Evolutionary conservation across 1,284 basidiomycete genomes (phyloP).

Genomic region (Trichosporon ovoides): DNA sequence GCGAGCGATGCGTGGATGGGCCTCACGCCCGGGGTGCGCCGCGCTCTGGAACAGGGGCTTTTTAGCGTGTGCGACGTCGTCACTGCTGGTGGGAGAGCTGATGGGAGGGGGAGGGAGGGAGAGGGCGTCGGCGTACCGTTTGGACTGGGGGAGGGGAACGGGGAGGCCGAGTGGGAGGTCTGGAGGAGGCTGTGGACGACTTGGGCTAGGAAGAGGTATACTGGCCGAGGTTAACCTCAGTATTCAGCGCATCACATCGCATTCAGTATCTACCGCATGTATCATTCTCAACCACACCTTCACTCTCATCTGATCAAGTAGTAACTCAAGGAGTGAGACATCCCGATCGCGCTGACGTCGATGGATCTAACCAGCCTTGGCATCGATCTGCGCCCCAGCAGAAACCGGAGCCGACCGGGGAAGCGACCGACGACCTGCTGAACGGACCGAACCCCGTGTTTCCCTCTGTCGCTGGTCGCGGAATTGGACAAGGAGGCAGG

Average conservation of each 20-base stretch:
- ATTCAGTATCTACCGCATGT: not conserved
- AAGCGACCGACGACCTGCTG: too few species aligned
- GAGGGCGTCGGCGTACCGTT: constrained; percentile 73
- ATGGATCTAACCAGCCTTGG: too few species aligned
- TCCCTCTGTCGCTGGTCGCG: too few species aligned
- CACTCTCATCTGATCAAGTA: too few species aligned
- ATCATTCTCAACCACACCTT: not conserved
- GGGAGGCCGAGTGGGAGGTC: constrained; percentile 65
- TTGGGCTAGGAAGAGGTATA: constrained; percentile 79
- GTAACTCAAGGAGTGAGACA: not conserved
- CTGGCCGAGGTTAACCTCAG: constrained; percentile 75
- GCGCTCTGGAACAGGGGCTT: constrained; percentile 69
- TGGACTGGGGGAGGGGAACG: constrained; percentile 62
- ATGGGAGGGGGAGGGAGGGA: constrained; percentile 49
- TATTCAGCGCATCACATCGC: too few species aligned
- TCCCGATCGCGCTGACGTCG: not conserved
- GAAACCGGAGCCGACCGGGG: too few species aligned
- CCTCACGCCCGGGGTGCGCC: constrained; percentile 58
- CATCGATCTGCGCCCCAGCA: too few species aligned
- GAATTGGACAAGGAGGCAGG: too few species aligned
- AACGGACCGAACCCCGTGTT: too few species aligned
- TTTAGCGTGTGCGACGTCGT: constrained; percentile 75
- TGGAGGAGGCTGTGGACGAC: constrained; percentile 77
- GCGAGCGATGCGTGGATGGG: constrained; percentile 66
- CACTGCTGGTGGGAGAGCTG: constrained; percentile 35